Evolutionary conservation across 805 yeast species (phyloP), one percentile per base, ranked within the genome.

Genomic region (Saturnispora halmiae): DNA sequence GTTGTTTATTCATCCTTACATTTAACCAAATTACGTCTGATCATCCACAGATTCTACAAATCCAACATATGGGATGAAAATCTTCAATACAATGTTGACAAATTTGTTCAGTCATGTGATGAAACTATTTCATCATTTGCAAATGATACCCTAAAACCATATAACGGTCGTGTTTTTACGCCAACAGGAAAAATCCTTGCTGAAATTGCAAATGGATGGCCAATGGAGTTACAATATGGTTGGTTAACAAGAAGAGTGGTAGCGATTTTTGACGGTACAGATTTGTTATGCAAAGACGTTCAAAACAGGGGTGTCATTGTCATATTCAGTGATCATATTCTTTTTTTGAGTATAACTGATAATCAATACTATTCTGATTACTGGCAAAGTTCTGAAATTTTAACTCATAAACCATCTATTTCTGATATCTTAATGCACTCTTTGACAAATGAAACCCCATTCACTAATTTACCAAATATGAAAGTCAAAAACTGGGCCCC

Each of bases 361-460:
- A 57, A 59, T 4, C 64, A 67, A 47, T 66, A 67, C 38, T 43
- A 43, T 21, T 15, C 27, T 11, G 31, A 43, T 9, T 38, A 41
- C n/a, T 15, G 38, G 44, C 38, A 33, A 19, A 45, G 41, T 29
- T 32, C 28, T 38, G 21, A 22, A 10, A 27, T 28, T 19, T 22
- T 27, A 18, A 53, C 67, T 21, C 68, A 66, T 36, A 52, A 63
- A 34, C 82, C 92, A 2, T 69, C 80, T 3, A 66, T 82, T 11
- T 71, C 95, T 0, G 95, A 87, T 57, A 69, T 85, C 35, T 63
- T 90, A 44, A 85, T 88, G 94, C 94, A 88, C 53, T 85, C 96
- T 0, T 66, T 90, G 54, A 75, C 83, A 24, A 90, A 90, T 55
- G 94, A 85, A 51, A 79, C 79, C 19, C 92, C 95, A 0, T 67